These are phyloP conservation scores for Citeromyces siamensis DNA, from an alignment of 1,139 yeast genomes.

Conservation along the genomic window DNA sequence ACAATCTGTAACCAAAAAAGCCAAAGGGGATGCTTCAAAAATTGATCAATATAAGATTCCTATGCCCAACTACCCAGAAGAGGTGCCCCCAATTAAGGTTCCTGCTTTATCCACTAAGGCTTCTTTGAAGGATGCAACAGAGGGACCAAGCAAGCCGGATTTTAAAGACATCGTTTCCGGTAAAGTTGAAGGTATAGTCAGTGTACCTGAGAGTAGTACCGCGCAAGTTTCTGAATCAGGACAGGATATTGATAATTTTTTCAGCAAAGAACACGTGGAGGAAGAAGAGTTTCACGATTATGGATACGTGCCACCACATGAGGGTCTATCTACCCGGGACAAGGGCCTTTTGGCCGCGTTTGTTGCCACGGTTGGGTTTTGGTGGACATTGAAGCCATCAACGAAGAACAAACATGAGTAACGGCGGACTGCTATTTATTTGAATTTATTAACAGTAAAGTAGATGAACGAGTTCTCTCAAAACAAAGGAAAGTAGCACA, in stretches of 20 bases:
- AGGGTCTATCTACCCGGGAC: constrained; percentile 3
- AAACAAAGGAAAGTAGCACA: no score
- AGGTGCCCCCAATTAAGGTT: constrained; percentile 20
- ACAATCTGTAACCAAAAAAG: constrained; percentile 13
- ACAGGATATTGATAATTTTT: not conserved
- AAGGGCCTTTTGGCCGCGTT: constrained; percentile 5
- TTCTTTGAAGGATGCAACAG: constrained; percentile 6
- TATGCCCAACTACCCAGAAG: constrained; percentile 13
- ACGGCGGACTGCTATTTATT: no score
- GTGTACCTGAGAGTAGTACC: not conserved
- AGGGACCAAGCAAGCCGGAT: not conserved
- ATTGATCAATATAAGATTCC: constrained; percentile 29
- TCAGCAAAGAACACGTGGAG: constrained; percentile 1
- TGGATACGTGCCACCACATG: constrained; percentile 1
- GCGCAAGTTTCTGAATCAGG: constrained; percentile 1
- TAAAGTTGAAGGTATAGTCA: not conserved
- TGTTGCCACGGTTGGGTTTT: constrained; percentile 5
- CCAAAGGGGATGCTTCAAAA: constrained; percentile 26
- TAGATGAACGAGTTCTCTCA: no score
- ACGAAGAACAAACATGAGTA: not conserved
- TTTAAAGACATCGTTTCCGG: not conserved
- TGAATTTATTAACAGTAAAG: not conserved
- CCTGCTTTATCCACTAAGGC: constrained; percentile 23
- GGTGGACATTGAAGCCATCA: constrained; percentile 8
- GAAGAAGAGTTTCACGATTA: constrained; percentile 1